Conservation (phyloP, 2,329 filamentous ascomycete species). For the Tolypocladium guangdongense region DNA sequence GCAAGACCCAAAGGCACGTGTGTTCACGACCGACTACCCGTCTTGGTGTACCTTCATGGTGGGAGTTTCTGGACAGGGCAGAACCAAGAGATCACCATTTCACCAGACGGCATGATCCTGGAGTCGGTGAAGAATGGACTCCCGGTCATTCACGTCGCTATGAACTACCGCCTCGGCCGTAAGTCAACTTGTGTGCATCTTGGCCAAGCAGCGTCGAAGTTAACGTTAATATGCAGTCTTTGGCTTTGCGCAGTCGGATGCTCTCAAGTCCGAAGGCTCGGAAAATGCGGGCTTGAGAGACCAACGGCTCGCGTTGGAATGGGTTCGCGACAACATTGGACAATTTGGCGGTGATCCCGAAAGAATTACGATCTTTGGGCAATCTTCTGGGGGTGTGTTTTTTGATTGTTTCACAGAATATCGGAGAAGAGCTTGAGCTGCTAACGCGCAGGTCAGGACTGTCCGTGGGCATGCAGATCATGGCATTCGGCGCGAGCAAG, state of each 20-base stretch:
- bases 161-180: conserved; percentile 21
- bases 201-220: background rate
- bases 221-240: conserved; percentile 9
- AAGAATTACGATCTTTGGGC: conserved; percentile 39
- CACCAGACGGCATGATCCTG: conserved; percentile 33
- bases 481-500: conserved; percentile 33
- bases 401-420: background rate
- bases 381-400: conserved; percentile 18
- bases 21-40: conserved; percentile 16
- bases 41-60: conserved; percentile 24
- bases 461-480: conserved; percentile 33
- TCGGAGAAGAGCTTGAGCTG: background rate
- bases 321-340: conserved; percentile 49
- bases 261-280: conserved; percentile 9
- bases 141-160: conserved; percentile 21
- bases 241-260: conserved; percentile 14
- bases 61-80: conserved; percentile 20
- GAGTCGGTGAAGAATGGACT: conserved; percentile 31
- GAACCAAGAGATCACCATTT: conserved; percentile 20
- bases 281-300: conserved; percentile 41
- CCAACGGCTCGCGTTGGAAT: conserved; percentile 33
- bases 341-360: conserved; percentile 54
- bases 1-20: conserved; percentile 16
- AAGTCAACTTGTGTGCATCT: background rate
- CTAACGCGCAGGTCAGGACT: conserved; percentile 16